Base-by-base conservation (phyloP, 768 basidiomycete genomes). In the Suillus variegatus region DNA sequence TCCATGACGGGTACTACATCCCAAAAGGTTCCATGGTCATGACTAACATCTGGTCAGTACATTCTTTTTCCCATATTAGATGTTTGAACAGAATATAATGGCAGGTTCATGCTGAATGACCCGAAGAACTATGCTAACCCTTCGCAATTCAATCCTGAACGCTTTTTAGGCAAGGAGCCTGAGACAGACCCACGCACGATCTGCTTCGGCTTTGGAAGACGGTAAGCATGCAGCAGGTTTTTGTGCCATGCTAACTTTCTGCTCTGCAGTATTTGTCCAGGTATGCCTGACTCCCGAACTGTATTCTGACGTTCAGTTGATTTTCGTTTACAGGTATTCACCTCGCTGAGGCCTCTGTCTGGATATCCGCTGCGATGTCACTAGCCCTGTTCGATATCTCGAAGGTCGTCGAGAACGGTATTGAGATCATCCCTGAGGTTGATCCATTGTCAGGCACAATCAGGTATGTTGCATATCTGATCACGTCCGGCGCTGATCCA, bases 191-290 rank as follows among this genome's bases (percentile, higher is more conserved):
- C 88, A 66, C 85, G 85, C 63, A 80, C 80, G 56, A 72, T 87
- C 56, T 87, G 85, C 69, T 92, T 90, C 76, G 90, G 90, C 10
- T 92, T 90, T 71, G 90, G 90, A 57, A 80, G 90, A 76, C 84
- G 90, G 72, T 76, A 74, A 22, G 80, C 76, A 64, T 46, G n/a
- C 46, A 65, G 60, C 60, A 65, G 57, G 36, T 35, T 44, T 40
- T 56, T 54, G 66, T 62, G 55, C n/a, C 49, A 41, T 51, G 60
- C 64, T 71, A 65, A 54, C 52, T 9, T 25, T 35, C 40, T 38
- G 28, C 32, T 58, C 36, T 28, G 52, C 61, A 75, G 69, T 14
- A 71, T 75, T 47, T 76, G 75, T 63, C 75, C 75, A 66, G 75
- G 75, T 77, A 35, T 63, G 58, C 64, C 32, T n/a, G 32, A 35